Percentiles rank a stretch among this genome's conserved stretches.
These are phyloP conservation scores for Podospora bellae-mahoneyi DNA, from an alignment of 495 filamentous ascomycete genomes.

Conservation along the genomic window DNA sequence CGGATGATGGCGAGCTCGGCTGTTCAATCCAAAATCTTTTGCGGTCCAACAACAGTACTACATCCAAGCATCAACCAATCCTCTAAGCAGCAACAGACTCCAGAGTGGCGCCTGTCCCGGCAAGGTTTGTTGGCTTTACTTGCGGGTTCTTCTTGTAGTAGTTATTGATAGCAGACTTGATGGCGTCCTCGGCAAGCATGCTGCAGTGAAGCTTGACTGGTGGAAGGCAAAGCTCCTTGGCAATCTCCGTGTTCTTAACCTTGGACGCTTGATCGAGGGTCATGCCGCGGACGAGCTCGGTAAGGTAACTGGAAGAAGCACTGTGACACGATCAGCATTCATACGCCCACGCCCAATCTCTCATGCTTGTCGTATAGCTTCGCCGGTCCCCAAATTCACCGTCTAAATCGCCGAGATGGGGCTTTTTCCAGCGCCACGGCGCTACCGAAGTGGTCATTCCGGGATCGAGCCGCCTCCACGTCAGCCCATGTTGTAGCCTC, in stretches of 20 bases:
- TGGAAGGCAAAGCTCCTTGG: slow-evolving; percentile 90
- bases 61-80: neutral
- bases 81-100: slow-evolving; percentile 26
- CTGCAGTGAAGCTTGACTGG: slow-evolving; percentile 98
- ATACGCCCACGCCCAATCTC: neutral
- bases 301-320: slow-evolving; percentile 71
- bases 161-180: slow-evolving; percentile 97
- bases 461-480: neutral
- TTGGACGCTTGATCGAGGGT: slow-evolving; percentile 88
- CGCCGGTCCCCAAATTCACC: neutral
- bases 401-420: neutral
- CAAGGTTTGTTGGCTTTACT: slow-evolving; percentile 66
- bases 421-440: neutral
- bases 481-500: neutral
- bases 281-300: slow-evolving; percentile 91
- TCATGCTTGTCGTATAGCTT: neutral
- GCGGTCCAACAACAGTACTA: neutral
- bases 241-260: slow-evolving; percentile 95
- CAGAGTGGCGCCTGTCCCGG: slow-evolving; percentile 54
- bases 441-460: neutral
- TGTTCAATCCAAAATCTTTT: slow-evolving; percentile 7
- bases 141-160: slow-evolving; percentile 95
- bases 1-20: slow-evolving; percentile 11
- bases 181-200: slow-evolving; percentile 96
- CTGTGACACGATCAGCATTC: slow-evolving; percentile 22